Conservation (phyloP, 108 stramenopile species). For the Fragilariopsis cylindrus region DNA sequence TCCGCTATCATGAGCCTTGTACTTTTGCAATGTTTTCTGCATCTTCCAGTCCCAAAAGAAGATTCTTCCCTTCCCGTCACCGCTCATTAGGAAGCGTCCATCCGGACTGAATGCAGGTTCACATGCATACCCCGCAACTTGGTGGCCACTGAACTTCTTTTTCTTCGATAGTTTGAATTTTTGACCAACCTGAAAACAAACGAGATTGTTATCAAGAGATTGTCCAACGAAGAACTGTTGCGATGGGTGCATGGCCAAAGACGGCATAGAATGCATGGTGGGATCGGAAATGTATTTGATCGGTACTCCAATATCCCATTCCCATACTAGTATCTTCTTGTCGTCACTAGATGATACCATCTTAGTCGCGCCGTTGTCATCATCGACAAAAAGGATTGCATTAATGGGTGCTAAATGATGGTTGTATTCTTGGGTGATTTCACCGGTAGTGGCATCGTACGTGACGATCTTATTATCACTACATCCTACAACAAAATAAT, state of each 20-base stretch:
- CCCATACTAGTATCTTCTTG: slow-evolving; percentile 97
- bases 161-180: slow-evolving; percentile 87
- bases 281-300: slow-evolving; percentile 99
- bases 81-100: slow-evolving; percentile 93
- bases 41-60: slow-evolving; percentile 98
- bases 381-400: slow-evolving; percentile 91
- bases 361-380: slow-evolving; percentile 79
- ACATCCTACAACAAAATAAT: slow-evolving; percentile 94
- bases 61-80: slow-evolving; percentile 94
- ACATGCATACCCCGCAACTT: slow-evolving; percentile 96
- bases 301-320: slow-evolving; percentile 98
- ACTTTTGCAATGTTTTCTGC: slow-evolving; percentile 73
- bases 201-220: slow-evolving; percentile 94
- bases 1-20: slow-evolving; percentile 92
- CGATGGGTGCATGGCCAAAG: slow-evolving; percentile 86
- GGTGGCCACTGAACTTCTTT: slow-evolving; percentile 95
- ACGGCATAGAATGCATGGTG: slow-evolving; percentile 98
- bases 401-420: slow-evolving; percentile 98
- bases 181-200: slow-evolving; percentile 86
- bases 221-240: slow-evolving; percentile 85
- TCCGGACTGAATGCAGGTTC: slow-evolving; percentile 91
- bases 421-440: slow-evolving; percentile 98
- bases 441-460: slow-evolving; percentile 87
- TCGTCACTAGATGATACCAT: slow-evolving; percentile 97
- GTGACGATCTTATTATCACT: slow-evolving; percentile 95